phyloP scores from a whole-genome alignment of 208 protist genomes.

The Willaertia magna region DNA sequence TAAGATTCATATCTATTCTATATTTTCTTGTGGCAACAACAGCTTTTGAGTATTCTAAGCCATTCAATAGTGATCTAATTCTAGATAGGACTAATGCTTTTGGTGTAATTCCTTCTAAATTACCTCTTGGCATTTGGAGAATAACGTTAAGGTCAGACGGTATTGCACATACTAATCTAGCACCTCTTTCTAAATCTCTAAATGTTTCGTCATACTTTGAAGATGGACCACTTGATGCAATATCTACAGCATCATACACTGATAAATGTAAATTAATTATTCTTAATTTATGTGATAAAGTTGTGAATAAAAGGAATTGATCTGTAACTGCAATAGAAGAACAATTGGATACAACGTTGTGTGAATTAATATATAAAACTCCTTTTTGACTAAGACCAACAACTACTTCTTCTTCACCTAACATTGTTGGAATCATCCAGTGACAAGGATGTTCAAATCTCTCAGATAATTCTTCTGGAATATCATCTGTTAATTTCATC shows the following conservation, averaged over 20 bases:
- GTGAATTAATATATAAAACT: background rate
- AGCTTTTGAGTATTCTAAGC: background rate
- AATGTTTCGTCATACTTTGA: background rate
- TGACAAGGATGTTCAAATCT: background rate
- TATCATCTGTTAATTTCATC: background rate
- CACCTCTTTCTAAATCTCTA: conserved; percentile 13
- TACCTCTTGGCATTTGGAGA: conserved; percentile 26
- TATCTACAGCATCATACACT: background rate
- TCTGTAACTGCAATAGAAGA: background rate
- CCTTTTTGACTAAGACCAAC: background rate
- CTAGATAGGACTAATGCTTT: background rate
- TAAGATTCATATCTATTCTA: conserved; percentile 16
- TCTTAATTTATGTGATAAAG: background rate
- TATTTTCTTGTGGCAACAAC: background rate
- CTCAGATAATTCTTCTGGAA: background rate
- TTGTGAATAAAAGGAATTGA: conserved; percentile 11
- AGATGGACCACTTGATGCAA: background rate
- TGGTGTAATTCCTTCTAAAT: conserved; percentile 21
- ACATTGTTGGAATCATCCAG: background rate
- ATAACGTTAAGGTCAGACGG: conserved; percentile 1
- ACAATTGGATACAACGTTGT: background rate
- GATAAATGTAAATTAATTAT: background rate
- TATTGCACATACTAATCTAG: background rate
- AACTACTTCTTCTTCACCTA: background rate
- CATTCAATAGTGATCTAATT: background rate